Percentiles rank a stretch among this genome's conserved stretches.
phyloP scores from a whole-genome alignment of 1,284 basidiomycete species.

The Sanghuangporus baumii region DNA sequence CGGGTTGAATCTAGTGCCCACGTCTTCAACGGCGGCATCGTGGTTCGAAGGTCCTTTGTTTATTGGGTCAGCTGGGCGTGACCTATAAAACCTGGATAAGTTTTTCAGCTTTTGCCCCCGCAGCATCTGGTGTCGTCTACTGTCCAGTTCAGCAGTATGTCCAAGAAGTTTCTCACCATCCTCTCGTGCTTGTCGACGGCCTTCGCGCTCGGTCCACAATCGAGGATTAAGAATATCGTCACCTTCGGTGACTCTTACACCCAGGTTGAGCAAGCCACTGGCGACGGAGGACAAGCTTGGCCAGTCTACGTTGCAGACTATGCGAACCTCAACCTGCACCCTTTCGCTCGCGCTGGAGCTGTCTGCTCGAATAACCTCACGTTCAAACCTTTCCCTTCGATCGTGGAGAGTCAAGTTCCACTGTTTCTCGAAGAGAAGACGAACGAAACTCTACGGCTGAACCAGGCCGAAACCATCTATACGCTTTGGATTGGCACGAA shows the following conservation, averaged over 20 bases:
- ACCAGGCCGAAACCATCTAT: conserved; percentile 35
- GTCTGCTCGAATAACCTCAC: conserved; percentile 40
- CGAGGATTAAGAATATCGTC: conserved; percentile 36
- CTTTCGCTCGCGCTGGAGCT: conserved; percentile 39
- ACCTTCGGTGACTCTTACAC: conserved; percentile 46
- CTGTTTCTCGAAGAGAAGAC: conserved; percentile 29
- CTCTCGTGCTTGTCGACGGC: background rate
- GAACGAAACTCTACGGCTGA: conserved; percentile 25
- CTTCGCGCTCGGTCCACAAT: background rate
- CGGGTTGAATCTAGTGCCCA: background rate
- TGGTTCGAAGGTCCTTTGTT: background rate
- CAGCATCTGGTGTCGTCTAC: background rate
- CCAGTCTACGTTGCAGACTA: conserved; percentile 38
- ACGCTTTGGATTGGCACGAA: conserved; percentile 48
- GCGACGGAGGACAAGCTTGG: conserved; percentile 37
- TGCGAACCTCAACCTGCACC: conserved; percentile 34
- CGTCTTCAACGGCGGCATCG: background rate
- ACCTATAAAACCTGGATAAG: background rate
- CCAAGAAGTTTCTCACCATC: background rate
- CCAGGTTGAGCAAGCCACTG: conserved; percentile 29
- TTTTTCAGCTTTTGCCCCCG: background rate
- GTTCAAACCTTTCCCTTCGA: conserved; percentile 31
- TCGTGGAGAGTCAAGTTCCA: conserved; percentile 36
- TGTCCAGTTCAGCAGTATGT: background rate
- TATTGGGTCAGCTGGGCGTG: background rate